These are phyloP conservation scores for Sherardia arvensis DNA, from an alignment of 257 asterid genomes.

Conservation along the genomic window DNA sequence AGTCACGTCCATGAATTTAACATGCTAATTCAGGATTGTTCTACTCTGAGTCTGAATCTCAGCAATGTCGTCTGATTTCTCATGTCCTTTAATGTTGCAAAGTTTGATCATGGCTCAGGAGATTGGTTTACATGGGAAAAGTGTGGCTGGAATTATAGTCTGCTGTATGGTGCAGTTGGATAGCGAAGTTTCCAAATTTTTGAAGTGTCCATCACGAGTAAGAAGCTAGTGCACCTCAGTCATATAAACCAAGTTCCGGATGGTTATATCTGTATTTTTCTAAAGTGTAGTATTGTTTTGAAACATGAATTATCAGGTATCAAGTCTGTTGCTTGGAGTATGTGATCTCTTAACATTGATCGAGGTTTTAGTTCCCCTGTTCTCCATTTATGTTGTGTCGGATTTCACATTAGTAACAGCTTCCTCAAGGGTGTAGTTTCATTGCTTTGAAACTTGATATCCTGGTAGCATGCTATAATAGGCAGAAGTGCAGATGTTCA, in stretches of 20 bases:
- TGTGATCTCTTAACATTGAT: too few relatives aligned
- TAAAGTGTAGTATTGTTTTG: neutral
- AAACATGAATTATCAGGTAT: neutral
- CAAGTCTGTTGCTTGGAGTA: too few relatives aligned
- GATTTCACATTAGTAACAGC: neutral
- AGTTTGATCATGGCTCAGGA: neutral
- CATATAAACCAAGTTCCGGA: too few relatives aligned
- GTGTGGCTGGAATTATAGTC: neutral
- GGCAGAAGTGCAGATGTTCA: neutral
- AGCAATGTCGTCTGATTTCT: slow-evolving; percentile 10
- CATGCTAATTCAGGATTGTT: slow-evolving; percentile 41
- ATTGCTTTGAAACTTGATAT: neutral
- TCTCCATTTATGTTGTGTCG: too few relatives aligned
- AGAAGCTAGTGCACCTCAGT: neutral
- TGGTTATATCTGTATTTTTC: neutral
- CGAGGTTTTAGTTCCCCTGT: too few relatives aligned
- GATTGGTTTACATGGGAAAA: neutral
- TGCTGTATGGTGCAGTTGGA: neutral
- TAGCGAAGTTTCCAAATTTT: neutral
- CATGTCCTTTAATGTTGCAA: neutral
- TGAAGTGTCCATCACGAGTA: neutral
- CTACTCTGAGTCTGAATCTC: slow-evolving; percentile 33
- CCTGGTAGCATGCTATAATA: neutral
- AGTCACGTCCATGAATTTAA: slow-evolving; percentile 31
- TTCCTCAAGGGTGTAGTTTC: neutral